These are phyloP conservation scores for Camelina sativa DNA, from an alignment of 345 rosid genomes.

Conservation along the genomic window DNA sequence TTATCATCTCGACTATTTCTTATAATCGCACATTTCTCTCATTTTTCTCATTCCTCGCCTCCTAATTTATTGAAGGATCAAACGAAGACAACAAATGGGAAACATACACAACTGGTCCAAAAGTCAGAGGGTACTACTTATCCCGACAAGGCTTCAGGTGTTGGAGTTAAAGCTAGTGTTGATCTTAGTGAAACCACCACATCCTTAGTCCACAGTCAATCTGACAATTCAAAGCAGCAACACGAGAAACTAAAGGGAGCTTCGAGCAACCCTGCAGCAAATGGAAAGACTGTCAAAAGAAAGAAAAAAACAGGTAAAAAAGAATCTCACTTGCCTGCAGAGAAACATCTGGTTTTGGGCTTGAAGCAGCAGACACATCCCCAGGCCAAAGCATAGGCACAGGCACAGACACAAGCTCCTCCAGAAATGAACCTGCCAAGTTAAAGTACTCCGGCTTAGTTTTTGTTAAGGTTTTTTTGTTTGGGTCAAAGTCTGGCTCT, in stretches of 20 bases:
- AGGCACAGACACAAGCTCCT: constrained; percentile 25
- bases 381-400: constrained; percentile 8
- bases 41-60: neutral
- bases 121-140: constrained; percentile 51
- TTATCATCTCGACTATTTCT: constrained; percentile 16
- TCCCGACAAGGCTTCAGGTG: constrained; percentile 50
- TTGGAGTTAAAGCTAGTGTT: constrained; percentile 47
- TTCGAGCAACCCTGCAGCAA: constrained; percentile 51
- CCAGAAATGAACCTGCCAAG: constrained; percentile 32
- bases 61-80: constrained; percentile 51
- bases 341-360: constrained; percentile 36
- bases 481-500: constrained; percentile 11
- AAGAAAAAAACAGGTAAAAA: constrained; percentile 59
- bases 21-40: constrained; percentile 15
- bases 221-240: constrained; percentile 55
- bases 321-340: constrained; percentile 47
- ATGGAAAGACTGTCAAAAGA: constrained; percentile 57
- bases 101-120: constrained; percentile 53
- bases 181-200: constrained; percentile 47
- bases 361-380: constrained; percentile 25
- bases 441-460: constrained; percentile 12
- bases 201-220: constrained; percentile 49
- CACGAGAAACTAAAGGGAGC: constrained; percentile 60
- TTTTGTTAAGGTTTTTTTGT: neutral
- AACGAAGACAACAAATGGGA: constrained; percentile 58